Evolutionary conservation across 352 stramenopile species (phyloP).

Genomic region (Nothophytophthora sp.): DNA sequence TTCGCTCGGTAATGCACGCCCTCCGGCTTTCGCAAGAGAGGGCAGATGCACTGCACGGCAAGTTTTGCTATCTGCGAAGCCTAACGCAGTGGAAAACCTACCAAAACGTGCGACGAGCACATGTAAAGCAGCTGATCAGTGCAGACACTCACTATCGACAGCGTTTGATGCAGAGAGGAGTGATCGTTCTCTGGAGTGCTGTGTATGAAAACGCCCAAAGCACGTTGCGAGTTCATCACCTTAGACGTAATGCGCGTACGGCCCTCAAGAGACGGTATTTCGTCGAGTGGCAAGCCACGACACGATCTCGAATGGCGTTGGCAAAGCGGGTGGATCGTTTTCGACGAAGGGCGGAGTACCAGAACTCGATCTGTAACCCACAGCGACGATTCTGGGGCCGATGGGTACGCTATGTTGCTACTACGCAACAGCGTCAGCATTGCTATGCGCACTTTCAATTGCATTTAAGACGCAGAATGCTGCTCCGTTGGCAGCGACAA

Average conservation of each 20-base stretch:
- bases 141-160: constrained; percentile 12
- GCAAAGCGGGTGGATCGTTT: background rate
- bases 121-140: background rate
- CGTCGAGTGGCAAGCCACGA: constrained; percentile 13
- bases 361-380: constrained; percentile 30
- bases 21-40: constrained; percentile 2
- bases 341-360: constrained; percentile 8
- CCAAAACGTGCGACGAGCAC: constrained; percentile 1
- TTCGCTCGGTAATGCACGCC: background rate
- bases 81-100: constrained; percentile 22
- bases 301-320: background rate
- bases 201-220: constrained; percentile 26
- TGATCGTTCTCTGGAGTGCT: constrained; percentile 15
- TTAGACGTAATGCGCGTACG: constrained; percentile 23
- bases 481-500: constrained; percentile 18
- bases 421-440: constrained; percentile 4
- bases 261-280: constrained; percentile 26
- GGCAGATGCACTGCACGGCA: constrained; percentile 5
- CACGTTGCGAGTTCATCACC: constrained; percentile 11
- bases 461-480: constrained; percentile 9
- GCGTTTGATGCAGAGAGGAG: constrained; percentile 22
- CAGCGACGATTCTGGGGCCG: constrained; percentile 24
- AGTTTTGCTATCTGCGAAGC: constrained; percentile 7
- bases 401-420: constrained; percentile 21
- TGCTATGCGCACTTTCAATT: constrained; percentile 6